These are phyloP conservation scores for Neurospora cerealis DNA, from an alignment of 495 filamentous ascomycete species.

Conservation along the genomic window DNA sequence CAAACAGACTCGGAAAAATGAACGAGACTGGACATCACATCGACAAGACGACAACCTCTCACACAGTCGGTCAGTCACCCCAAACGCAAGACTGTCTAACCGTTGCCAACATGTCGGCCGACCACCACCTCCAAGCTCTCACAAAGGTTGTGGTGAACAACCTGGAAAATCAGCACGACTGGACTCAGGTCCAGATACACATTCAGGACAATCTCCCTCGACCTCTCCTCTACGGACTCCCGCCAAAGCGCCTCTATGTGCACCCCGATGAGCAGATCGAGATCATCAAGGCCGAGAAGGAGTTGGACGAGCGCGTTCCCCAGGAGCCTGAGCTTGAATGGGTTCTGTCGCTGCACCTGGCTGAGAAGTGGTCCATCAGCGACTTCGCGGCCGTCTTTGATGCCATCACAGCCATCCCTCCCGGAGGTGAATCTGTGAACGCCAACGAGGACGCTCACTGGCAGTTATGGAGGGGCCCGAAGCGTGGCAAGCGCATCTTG, in stretches of 20 bases:
- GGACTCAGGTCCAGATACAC: constrained; percentile 61
- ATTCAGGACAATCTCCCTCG: constrained; percentile 39
- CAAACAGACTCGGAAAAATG: neutral
- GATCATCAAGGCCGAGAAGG: constrained; percentile 50
- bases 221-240: constrained; percentile 76
- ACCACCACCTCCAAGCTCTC: constrained; percentile 30
- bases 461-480: constrained; percentile 31
- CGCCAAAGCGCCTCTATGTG: constrained; percentile 74
- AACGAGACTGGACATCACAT: neutral
- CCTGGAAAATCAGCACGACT: constrained; percentile 77
- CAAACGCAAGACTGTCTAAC: neutral
- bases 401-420: constrained; percentile 45
- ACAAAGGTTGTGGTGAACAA: constrained; percentile 67
- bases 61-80: neutral
- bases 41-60: neutral
- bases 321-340: constrained; percentile 60
- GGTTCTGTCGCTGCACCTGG: constrained; percentile 74
- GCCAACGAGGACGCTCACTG: constrained; percentile 15
- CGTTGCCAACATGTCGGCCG: constrained; percentile 14
- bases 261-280: constrained; percentile 89
- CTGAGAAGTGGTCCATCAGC: constrained; percentile 72
- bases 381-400: constrained; percentile 77
- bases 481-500: constrained; percentile 59
- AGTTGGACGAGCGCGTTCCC: constrained; percentile 23
- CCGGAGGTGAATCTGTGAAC: constrained; percentile 8